Conservation (phyloP, 306 rosid species). For the Canavalia ensiformis region DNA sequence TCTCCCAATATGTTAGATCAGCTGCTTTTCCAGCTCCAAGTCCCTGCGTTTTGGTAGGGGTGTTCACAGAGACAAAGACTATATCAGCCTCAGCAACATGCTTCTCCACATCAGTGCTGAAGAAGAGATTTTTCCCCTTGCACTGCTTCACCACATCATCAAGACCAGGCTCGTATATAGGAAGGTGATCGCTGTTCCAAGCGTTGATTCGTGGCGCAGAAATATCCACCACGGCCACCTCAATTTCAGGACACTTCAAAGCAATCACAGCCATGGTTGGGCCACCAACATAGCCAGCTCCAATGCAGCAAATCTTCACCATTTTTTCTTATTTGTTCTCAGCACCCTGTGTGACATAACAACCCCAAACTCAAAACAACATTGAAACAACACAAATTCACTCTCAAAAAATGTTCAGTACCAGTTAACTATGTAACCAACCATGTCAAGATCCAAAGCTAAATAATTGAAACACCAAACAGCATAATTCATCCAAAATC, state of each 20-base stretch:
- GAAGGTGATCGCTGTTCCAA: slow-evolving; percentile 76
- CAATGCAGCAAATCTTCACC: slow-evolving; percentile 98
- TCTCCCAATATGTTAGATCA: slow-evolving; percentile 95
- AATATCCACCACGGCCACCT: slow-evolving; percentile 72
- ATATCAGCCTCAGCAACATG: slow-evolving; percentile 87
- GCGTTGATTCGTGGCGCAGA: slow-evolving; percentile 60
- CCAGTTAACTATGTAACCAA: slow-evolving; percentile 5
- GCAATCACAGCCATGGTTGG: slow-evolving; percentile 98
- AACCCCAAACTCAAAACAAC: slow-evolving; percentile 23
- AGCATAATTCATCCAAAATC: background rate
- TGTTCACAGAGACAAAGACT: slow-evolving; percentile 91
- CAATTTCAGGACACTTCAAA: slow-evolving; percentile 67
- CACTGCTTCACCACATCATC: slow-evolving; percentile 75
- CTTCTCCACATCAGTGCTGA: slow-evolving; percentile 79
- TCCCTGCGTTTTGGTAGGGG: slow-evolving; percentile 92
- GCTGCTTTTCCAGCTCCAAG: slow-evolving; percentile 98
- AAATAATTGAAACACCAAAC: slow-evolving; percentile 20
- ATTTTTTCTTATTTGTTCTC: slow-evolving; percentile 60
- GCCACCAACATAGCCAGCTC: slow-evolving; percentile 96
- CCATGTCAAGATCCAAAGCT: slow-evolving; percentile 15
- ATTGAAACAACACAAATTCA: background rate
- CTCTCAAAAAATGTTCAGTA: background rate
- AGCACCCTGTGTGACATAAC: slow-evolving; percentile 47
- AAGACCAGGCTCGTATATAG: slow-evolving; percentile 77
- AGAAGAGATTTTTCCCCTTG: slow-evolving; percentile 72